Evolutionary conservation across 106 monocot species (phyloP).

Genomic region (Phalaenopsis aphrodite): DNA sequence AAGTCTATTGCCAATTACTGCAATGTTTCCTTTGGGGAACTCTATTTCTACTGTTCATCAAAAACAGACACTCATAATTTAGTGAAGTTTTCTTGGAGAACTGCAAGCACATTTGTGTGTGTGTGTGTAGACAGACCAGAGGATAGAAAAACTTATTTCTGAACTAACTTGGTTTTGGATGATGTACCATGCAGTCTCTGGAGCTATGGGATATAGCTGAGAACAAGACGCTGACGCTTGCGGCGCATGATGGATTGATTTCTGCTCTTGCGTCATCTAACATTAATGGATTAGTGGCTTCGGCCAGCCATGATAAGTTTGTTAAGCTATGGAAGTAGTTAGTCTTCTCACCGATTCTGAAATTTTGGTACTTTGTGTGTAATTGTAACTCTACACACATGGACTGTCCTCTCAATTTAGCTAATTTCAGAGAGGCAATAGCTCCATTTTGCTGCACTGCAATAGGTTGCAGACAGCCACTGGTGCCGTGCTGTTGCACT

Average conservation of each 20-base stretch:
- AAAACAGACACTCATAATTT: no score
- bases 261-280: slow-evolving; percentile 27
- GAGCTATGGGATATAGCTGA: slow-evolving; percentile 41
- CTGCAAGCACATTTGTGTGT: no score
- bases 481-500: not conserved
- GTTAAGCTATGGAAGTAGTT: slow-evolving; percentile 44
- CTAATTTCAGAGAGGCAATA: not conserved
- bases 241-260: slow-evolving; percentile 35
- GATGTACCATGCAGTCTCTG: slow-evolving; percentile 27
- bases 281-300: slow-evolving; percentile 33
- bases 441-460: not conserved
- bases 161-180: not conserved
- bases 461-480: not conserved
- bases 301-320: slow-evolving; percentile 35
- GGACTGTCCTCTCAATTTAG: not conserved
- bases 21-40: no score
- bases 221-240: slow-evolving; percentile 34
- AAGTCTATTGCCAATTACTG: no score
- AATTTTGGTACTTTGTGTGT: not conserved
- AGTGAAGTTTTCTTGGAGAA: no score
- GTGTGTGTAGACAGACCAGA: no score
- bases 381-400: not conserved
- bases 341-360: not conserved
- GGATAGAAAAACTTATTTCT: no score
- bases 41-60: no score